Percentiles rank a stretch among this genome's conserved stretches.
phyloP scores from a whole-genome alignment of 768 basidiomycete genomes.

The Kwoniella sp. region DNA sequence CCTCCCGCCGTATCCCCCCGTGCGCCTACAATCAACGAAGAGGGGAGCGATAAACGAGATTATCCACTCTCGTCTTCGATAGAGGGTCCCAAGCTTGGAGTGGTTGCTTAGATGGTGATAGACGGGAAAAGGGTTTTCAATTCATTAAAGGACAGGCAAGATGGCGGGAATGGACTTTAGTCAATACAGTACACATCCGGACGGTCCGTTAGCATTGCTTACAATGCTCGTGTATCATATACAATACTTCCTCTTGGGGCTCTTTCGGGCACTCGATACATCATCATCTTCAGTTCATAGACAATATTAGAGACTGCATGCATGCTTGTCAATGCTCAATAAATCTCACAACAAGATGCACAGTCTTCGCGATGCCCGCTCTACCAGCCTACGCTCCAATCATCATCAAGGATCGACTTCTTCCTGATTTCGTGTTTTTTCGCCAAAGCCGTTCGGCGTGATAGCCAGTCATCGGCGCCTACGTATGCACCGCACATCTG shows the following conservation, averaged over 20 bases:
- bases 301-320: conserved; percentile 13
- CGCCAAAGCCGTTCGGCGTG: conserved; percentile 62
- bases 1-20: conserved; percentile 12
- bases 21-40: conserved; percentile 18
- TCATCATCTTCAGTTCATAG: conserved; percentile 7
- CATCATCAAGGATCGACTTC: conserved; percentile 7
- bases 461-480: conserved; percentile 84
- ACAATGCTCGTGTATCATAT: not conserved
- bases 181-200: not conserved
- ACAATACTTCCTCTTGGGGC: not conserved
- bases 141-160: not conserved
- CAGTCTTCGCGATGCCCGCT: not conserved
- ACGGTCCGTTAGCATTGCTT: not conserved
- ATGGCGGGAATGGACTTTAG: not conserved
- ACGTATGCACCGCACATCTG: conserved; percentile 97
- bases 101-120: not conserved
- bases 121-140: not conserved
- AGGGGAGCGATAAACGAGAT: not conserved
- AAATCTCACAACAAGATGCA: conserved; percentile 1
- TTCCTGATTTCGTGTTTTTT: conserved; percentile 21
- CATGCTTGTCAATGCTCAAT: not conserved
- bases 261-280: not conserved
- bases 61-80: not conserved
- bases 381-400: conserved; percentile 23
- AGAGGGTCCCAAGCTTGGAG: conserved; percentile 12